Conservation (phyloP, 345 rosid species). For the Clausena lansium region DNA sequence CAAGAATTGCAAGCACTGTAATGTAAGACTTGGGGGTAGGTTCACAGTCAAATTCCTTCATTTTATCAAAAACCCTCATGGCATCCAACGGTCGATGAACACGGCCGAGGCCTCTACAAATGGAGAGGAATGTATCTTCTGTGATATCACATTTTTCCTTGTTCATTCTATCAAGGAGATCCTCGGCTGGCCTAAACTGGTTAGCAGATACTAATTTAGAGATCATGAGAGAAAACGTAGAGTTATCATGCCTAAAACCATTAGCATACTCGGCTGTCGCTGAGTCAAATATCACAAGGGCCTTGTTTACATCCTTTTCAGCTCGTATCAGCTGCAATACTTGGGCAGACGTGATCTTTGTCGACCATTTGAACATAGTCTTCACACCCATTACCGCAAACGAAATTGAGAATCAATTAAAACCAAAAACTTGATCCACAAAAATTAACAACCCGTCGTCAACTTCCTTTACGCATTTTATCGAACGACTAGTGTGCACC, state of each 20-base stretch:
- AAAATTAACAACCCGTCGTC: not conserved
- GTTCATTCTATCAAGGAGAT: slow-evolving; percentile 68
- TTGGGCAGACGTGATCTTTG: slow-evolving; percentile 49
- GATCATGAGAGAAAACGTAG: slow-evolving; percentile 57
- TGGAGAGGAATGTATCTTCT: slow-evolving; percentile 59
- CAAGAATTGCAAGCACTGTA: slow-evolving; percentile 63
- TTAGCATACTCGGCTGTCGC: slow-evolving; percentile 71
- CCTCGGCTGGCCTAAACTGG: slow-evolving; percentile 65
- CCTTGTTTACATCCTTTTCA: slow-evolving; percentile 60
- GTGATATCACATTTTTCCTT: slow-evolving; percentile 48
- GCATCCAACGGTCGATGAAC: slow-evolving; percentile 76
- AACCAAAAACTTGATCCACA: not conserved
- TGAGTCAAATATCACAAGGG: slow-evolving; percentile 56
- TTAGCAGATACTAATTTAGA: slow-evolving; percentile 65
- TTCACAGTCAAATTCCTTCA: slow-evolving; percentile 63
- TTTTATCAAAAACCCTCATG: slow-evolving; percentile 60
- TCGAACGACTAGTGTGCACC: slow-evolving; percentile 1
- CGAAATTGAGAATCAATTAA: not conserved
- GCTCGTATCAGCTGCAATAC: slow-evolving; percentile 62
- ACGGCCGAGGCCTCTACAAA: slow-evolving; percentile 77
- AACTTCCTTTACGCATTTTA: not conserved
- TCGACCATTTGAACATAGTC: slow-evolving; percentile 58
- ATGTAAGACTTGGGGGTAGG: slow-evolving; percentile 57
- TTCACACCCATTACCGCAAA: slow-evolving; percentile 34
- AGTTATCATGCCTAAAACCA: slow-evolving; percentile 60